Percentiles rank a stretch among this genome's conserved stretches.
phyloP scores from a whole-genome alignment of 768 basidiomycete genomes.

The Phylloporus arenicola region DNA sequence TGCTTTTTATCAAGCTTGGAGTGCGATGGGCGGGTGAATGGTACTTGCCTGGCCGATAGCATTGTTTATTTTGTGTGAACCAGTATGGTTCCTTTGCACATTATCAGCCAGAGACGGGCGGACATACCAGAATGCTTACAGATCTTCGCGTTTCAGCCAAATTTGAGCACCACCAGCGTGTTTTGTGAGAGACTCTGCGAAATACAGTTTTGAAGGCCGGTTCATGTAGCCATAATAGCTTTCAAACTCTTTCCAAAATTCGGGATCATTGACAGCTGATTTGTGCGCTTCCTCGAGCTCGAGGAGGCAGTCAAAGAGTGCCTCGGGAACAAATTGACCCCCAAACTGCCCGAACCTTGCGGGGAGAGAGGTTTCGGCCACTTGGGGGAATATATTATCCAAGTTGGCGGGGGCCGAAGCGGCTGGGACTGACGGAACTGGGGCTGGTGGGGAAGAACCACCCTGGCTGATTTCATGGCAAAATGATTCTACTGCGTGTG shows the following conservation, averaged over 20 bases:
- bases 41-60: constrained; percentile 82
- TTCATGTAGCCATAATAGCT: constrained; percentile 92
- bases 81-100: constrained; percentile 82
- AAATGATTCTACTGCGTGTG: constrained; percentile 60
- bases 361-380: constrained; percentile 52
- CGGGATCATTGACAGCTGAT: constrained; percentile 77
- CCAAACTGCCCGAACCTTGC: constrained; percentile 92
- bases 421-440: not conserved
- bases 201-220: constrained; percentile 85
- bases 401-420: not conserved
- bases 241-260: constrained; percentile 89
- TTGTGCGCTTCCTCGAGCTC: constrained; percentile 93
- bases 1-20: constrained; percentile 24
- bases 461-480: constrained; percentile 62
- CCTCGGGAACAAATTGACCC: constrained; percentile 96
- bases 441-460: constrained; percentile 23
- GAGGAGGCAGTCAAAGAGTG: constrained; percentile 84
- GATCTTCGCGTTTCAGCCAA: constrained; percentile 95
- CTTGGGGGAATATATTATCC: constrained; percentile 16
- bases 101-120: constrained; percentile 2
- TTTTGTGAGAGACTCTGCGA: constrained; percentile 86
- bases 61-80: constrained; percentile 99
- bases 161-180: constrained; percentile 91
- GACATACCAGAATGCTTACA: constrained; percentile 42
- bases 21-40: not conserved